phyloP scores from a whole-genome alignment of 768 basidiomycete genomes.

The Rickenella mellea region DNA sequence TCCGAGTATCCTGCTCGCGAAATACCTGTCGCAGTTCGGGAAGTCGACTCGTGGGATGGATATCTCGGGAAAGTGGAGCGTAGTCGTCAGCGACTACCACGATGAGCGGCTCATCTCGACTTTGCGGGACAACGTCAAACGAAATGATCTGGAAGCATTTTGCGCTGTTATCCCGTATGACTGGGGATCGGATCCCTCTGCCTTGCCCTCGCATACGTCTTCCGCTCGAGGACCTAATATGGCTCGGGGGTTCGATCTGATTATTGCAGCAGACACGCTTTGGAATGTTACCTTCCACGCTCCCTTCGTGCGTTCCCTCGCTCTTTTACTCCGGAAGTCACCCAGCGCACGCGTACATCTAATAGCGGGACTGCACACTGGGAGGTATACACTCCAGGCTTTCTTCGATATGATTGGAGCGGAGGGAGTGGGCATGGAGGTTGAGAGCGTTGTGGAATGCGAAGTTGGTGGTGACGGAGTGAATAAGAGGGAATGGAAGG shows the following conservation, averaged over 20 bases:
- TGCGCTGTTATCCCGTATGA: constrained; percentile 50
- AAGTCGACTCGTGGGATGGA: no score
- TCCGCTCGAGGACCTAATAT: constrained; percentile 5
- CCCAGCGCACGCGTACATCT: constrained; percentile 44
- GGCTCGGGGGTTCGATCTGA: constrained; percentile 42
- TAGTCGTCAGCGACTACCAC: constrained; percentile 64
- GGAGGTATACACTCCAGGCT: constrained; percentile 57
- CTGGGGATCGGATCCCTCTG: constrained; percentile 50
- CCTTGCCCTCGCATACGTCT: constrained; percentile 15
- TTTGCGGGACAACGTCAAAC: constrained; percentile 44
- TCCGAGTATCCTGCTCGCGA: constrained; percentile 60
- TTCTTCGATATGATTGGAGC: constrained; percentile 35
- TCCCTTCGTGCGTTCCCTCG: constrained; percentile 44
- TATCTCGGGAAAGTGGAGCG: constrained; percentile 19
- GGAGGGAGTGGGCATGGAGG: constrained; percentile 28
- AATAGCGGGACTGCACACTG: constrained; percentile 72
- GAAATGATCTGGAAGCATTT: constrained; percentile 35
- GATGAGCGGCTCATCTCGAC: constrained; percentile 51
- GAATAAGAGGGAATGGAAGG: constrained; percentile 38
- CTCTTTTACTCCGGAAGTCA: constrained; percentile 32
- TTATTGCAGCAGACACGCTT: constrained; percentile 68
- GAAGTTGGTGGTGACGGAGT: constrained; percentile 29
- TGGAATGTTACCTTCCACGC: constrained; percentile 62
- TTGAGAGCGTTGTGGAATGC: constrained; percentile 39
- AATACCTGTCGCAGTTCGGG: constrained; percentile 19